Conservation (phyloP, 345 rosid genomes). For the Litchi chinensis region DNA sequence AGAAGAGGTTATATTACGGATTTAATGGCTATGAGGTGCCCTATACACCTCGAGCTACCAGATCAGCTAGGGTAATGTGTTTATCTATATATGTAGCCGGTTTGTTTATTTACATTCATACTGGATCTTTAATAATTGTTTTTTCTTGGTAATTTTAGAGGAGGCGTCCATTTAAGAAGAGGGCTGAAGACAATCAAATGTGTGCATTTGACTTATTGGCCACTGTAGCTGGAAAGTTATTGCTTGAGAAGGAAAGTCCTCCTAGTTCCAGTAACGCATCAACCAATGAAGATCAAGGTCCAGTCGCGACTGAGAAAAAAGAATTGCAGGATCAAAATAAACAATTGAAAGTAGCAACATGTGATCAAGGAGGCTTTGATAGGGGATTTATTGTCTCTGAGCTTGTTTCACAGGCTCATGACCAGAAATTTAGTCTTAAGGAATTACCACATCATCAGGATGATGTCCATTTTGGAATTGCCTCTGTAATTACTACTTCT, state of each 20-base stretch:
- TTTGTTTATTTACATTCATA: neutral
- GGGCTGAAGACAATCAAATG: conserved; percentile 49
- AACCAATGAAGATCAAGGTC: conserved; percentile 39
- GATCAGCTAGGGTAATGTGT: conserved; percentile 82
- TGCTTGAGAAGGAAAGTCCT: conserved; percentile 47
- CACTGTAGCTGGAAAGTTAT: conserved; percentile 84
- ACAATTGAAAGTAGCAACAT: conserved; percentile 44
- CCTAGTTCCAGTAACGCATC: conserved; percentile 42
- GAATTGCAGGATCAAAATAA: conserved; percentile 35
- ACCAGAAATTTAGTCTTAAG: conserved; percentile 36
- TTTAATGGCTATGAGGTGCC: conserved; percentile 93
- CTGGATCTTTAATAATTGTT: conserved; percentile 5
- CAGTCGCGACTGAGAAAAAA: conserved; percentile 36
- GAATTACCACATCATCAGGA: conserved; percentile 37
- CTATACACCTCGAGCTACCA: conserved; percentile 78
- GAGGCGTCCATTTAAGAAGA: conserved; percentile 54
- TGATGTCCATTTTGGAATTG: conserved; percentile 43
- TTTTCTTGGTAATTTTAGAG: conserved; percentile 41
- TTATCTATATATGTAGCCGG: conserved; percentile 7
- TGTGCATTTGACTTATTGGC: conserved; percentile 90
- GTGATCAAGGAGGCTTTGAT: conserved; percentile 44
- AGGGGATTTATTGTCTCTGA: conserved; percentile 54
- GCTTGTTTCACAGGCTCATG: conserved; percentile 44
- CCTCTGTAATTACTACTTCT: conserved; percentile 47
- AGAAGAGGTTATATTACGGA: conserved; percentile 82